Conservation (phyloP, 208 protist species). For the Trypanosoma rangeli region DNA sequence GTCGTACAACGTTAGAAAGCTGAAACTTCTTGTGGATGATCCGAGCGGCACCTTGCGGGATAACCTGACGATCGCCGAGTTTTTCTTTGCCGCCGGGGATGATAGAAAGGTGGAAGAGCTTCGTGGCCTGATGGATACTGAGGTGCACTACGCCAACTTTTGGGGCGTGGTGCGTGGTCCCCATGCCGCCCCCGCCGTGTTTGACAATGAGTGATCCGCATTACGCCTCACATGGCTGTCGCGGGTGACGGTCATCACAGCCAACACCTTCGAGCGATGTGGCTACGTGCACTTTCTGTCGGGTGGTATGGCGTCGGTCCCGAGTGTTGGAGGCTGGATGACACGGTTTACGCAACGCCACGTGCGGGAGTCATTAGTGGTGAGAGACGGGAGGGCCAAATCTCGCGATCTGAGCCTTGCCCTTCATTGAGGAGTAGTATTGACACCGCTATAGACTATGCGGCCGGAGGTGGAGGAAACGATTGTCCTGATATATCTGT, state of each 20-base stretch:
- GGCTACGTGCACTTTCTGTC: slow-evolving; percentile 70
- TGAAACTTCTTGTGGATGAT: slow-evolving; percentile 83
- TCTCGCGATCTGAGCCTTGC: slow-evolving; percentile 71
- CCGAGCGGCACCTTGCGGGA: slow-evolving; percentile 47
- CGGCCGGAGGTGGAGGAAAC: not conserved
- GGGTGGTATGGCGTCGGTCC: slow-evolving; percentile 38
- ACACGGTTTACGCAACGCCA: slow-evolving; percentile 59
- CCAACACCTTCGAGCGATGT: slow-evolving; percentile 66
- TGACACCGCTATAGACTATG: not conserved
- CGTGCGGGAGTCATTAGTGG: slow-evolving; percentile 71
- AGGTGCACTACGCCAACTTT: slow-evolving; percentile 67
- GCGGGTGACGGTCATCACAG: slow-evolving; percentile 47
- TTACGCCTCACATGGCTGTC: slow-evolving; percentile 72
- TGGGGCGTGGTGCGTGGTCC: slow-evolving; percentile 77
- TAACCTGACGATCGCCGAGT: slow-evolving; percentile 45
- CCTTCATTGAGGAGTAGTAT: slow-evolving; percentile 44
- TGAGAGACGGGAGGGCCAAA: slow-evolving; percentile 62
- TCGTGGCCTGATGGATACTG: slow-evolving; percentile 35
- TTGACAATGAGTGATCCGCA: slow-evolving; percentile 43
- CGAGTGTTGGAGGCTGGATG: slow-evolving; percentile 53
- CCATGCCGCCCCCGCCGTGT: slow-evolving; percentile 48
- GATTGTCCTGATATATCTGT: not conserved
- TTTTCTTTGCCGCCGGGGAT: slow-evolving; percentile 76
- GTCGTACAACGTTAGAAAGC: slow-evolving; percentile 75
- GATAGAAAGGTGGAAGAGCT: slow-evolving; percentile 69